Base-by-base conservation (phyloP, 129 eudicot genomes). In the Oenanthe sinensis region DNA sequence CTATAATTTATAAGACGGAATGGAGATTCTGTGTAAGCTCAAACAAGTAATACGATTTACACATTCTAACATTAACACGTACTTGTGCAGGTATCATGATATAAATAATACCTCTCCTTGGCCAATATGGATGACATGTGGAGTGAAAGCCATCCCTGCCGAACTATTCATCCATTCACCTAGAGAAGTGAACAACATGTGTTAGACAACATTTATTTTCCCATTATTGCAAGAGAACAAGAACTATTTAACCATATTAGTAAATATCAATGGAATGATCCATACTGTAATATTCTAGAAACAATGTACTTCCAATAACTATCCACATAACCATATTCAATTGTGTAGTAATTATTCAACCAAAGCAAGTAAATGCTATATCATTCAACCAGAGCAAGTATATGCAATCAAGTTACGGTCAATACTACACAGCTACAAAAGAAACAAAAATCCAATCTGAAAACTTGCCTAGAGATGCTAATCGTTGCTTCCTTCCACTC, bases 81-180 rank as follows among this genome's bases (percentile, higher is more conserved):
- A 65, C 40, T 24, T 65, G 71, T 28, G 1, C 8, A 24, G 58
- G 36, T n/a, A 46, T 28, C 33, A 44, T 46, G n/a, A 74, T 11
- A 74, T 46, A 12, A 33, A 74, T 14, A 24, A 79, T 82, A 91
- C 98, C 98, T 93, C 98, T 82, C 97, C 98, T 3, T 69, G 78
- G 12, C 83, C 84, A 72, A 87, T 79, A 58, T 84, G 91, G 63
- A 93, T 85, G 81, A 93, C 89, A 84, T 93, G 98, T 6, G 97
- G 98, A 33, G 97, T 91, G 86, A 93, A 93, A 49, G 98, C 98
- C 46, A 85, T 47, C 36, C 98, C 98, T 12, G 98, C 98, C 13
- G 98, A 87, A 82, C 68, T 85, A 75, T 87, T 86, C 97, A 93
- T 93, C 98, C 98, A 93, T 75, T 93, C 98, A 82, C 98, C 98